These are phyloP conservation scores for Suaeda aralocaspica DNA, from an alignment of 148 eudicot species.

Conservation along the genomic window DNA sequence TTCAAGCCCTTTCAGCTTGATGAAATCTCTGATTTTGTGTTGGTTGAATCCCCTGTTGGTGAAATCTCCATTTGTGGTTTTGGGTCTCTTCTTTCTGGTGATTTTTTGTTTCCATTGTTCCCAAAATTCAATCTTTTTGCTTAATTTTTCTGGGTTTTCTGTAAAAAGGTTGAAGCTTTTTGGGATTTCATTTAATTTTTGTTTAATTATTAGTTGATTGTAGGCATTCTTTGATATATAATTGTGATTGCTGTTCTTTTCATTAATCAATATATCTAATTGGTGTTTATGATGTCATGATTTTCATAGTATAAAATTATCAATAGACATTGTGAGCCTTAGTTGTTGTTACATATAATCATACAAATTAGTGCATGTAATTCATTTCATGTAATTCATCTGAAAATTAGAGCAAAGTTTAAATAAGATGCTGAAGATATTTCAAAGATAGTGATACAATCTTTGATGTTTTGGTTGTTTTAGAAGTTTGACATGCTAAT, in stretches of 20 bases:
- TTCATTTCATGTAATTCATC: background rate
- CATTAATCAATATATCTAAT: background rate
- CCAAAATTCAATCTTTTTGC: conserved; percentile 14
- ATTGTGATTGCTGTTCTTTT: background rate
- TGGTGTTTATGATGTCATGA: background rate
- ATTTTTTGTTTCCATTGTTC: background rate
- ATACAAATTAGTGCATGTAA: background rate
- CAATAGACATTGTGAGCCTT: background rate
- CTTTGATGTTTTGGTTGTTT: background rate
- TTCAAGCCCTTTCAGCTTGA: conserved; percentile 39
- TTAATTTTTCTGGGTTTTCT: background rate
- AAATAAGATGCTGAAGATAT: background rate
- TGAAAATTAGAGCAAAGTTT: background rate
- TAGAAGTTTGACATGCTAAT: background rate
- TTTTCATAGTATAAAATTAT: background rate
- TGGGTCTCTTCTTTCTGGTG: conserved; percentile 97
- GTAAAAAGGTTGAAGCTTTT: background rate
- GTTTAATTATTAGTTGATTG: background rate
- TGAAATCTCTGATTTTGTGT: conserved; percentile 55
- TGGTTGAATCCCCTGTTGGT: conserved; percentile 50
- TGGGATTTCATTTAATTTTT: background rate
- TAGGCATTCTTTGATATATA: no score
- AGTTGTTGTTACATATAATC: background rate
- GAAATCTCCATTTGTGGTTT: conserved; percentile 79
- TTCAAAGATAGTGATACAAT: no score